Evolutionary conservation across 2,329 filamentous ascomycete genomes (phyloP), one percentile per base, ranked within the genome.

Genomic region (Talaromyces atroroseus): DNA sequence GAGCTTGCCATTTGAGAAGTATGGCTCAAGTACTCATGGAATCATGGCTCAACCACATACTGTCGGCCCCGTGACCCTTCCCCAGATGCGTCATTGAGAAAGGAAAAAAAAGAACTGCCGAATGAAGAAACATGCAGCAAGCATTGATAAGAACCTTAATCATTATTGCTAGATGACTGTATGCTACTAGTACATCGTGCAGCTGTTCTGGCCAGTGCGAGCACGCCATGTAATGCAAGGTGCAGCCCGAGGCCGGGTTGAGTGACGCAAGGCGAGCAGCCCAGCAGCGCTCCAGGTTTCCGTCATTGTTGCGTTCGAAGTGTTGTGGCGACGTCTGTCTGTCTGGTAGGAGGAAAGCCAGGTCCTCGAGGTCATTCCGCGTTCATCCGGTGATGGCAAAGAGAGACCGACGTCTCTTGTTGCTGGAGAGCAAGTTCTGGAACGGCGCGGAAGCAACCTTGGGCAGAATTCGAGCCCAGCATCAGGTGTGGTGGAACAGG

Each of bases 81-180:
- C 16, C 52, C 52, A 48, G 32, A 34, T 55, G 53, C 45, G 52
- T 54, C 52, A 54, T 49, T 16, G 16, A 26, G 32, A 6, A 34
- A 52, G 24, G 34, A 26, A 6, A 48, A 21, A 6, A 21, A 7
- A 26, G 34, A 38, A 7, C 3, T 7, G 16, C 36, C 38, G 32
- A 45, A 52, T 24, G 18, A 34, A 36, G 38, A 45, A 45, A 26
- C 32, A 34, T 36, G 32, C 32, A 36, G 32, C 32, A 7, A 34
- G 5, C 29, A 29, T 5, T 29, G 26, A 29, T 29, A 29, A 8
- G 26, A 40, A 4, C 36, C 36, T 52, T 52, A 40, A 34, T 50
- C 48, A n/a, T 21, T 21, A 23, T 36, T 36, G 5, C 8, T 36
- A 36, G 32, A 10, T 12, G 29, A 5, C 42, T 21, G 10, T 45